phyloP scores from a whole-genome alignment of 768 basidiomycete species.

The Hygrophoropsis aurantiaca region DNA sequence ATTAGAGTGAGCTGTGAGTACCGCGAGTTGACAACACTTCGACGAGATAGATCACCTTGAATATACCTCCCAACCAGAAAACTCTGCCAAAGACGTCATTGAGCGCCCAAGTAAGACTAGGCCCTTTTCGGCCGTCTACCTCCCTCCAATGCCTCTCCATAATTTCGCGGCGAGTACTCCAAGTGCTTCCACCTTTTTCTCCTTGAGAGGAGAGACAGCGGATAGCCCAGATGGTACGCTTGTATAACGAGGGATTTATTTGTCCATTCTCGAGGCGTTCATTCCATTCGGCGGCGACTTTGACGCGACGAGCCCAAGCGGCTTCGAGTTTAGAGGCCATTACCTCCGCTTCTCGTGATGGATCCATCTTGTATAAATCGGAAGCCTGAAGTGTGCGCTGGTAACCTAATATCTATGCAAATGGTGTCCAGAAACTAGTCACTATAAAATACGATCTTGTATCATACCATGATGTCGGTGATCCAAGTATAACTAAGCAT shows the following conservation, averaged over 20 bases:
- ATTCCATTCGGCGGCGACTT: conserved; percentile 58
- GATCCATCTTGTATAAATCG: conserved; percentile 70
- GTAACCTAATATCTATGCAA: conserved; percentile 55
- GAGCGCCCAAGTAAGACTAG: conserved; percentile 59
- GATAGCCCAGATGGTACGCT: conserved; percentile 42
- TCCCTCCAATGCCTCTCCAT: conserved; percentile 47
- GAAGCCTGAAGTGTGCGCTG: conserved; percentile 72
- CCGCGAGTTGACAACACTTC: background rate
- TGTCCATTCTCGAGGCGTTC: conserved; percentile 43
- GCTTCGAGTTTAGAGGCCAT: conserved; percentile 56
- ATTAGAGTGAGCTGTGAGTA: background rate
- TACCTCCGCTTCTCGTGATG: conserved; percentile 44
- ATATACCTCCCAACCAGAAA: conserved; percentile 64
- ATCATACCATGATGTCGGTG: conserved; percentile 50
- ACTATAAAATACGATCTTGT: background rate
- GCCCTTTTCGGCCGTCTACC: conserved; percentile 40
- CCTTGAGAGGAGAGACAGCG: conserved; percentile 7
- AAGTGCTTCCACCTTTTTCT: conserved; percentile 13
- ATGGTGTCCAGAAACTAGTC: background rate
- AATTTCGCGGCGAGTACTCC: conserved; percentile 21
- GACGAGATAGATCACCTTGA: conserved; percentile 42
- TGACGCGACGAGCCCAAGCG: conserved; percentile 50
- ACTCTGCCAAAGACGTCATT: conserved; percentile 57
- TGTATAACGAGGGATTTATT: conserved; percentile 39
- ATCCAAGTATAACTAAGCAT: conserved; percentile 69